These are phyloP conservation scores for Radiomyces spectabilis DNA, from an alignment of 192 early-diverging fungal genomes.

Conservation along the genomic window DNA sequence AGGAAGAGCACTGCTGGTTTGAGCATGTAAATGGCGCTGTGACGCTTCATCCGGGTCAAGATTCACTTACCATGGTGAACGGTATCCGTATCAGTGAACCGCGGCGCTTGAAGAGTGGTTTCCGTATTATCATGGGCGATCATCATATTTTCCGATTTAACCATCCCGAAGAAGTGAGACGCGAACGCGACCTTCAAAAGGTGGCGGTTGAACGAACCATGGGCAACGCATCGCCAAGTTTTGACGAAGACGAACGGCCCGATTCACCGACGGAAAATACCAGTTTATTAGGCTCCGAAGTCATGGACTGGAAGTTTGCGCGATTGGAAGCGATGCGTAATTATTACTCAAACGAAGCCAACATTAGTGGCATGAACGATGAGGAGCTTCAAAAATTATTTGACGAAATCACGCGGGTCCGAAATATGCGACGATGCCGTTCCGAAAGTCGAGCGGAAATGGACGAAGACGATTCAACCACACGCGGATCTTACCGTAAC, in stretches of 20 bases:
- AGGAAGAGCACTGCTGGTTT: constrained; percentile 53
- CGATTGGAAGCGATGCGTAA: constrained; percentile 61
- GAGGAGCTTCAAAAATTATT: constrained; percentile 48
- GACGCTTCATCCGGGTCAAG: constrained; percentile 48
- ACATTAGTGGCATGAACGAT: constrained; percentile 47
- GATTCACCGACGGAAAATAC: constrained; percentile 23
- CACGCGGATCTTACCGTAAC: constrained; percentile 17
- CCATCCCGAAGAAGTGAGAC: constrained; percentile 71
- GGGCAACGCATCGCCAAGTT: constrained; percentile 16
- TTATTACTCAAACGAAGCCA: constrained; percentile 25
- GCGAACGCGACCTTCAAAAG: constrained; percentile 42
- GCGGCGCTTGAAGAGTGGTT: constrained; percentile 55
- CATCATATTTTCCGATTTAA: constrained; percentile 80
- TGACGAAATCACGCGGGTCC: constrained; percentile 50
- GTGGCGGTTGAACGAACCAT: constrained; percentile 7
- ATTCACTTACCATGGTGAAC: constrained; percentile 66
- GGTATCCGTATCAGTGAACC: constrained; percentile 53
- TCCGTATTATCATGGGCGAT: constrained; percentile 69
- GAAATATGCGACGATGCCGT: constrained; percentile 37
- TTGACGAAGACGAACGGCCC: constrained; percentile 17
- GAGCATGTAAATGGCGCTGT: constrained; percentile 53
- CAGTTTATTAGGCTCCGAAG: constrained; percentile 36
- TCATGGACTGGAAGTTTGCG: constrained; percentile 73
- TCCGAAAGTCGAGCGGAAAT: constrained; percentile 38
- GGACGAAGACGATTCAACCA: constrained; percentile 23